phyloP scores from a whole-genome alignment of 2,329 filamentous ascomycete species.

The Diaporthe batatas region DNA sequence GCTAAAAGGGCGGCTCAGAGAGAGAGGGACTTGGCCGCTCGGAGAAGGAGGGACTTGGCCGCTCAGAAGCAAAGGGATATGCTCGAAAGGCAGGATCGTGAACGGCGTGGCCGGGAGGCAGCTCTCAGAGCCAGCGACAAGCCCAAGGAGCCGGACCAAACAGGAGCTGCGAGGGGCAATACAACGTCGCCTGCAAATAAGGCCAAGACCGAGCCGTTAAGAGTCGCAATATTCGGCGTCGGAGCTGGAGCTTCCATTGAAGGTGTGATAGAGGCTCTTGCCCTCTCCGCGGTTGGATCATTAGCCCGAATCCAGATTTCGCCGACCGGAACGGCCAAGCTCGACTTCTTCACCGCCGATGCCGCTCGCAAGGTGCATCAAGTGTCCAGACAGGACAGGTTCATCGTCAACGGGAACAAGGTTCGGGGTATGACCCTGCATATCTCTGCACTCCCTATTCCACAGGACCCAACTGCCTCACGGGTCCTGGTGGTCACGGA shows the following conservation, averaged over 20 bases:
- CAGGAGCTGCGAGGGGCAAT: neutral
- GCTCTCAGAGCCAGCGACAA: neutral
- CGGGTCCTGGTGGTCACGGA: neutral
- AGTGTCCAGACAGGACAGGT: neutral
- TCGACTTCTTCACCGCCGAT: slow-evolving; percentile 10
- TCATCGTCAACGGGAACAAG: slow-evolving; percentile 5
- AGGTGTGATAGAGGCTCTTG: neutral
- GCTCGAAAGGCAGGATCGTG: neutral
- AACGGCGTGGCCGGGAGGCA: slow-evolving; percentile 16
- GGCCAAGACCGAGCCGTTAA: neutral
- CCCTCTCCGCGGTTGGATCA: neutral
- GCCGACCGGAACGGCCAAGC: neutral
- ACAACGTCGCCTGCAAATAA: neutral
- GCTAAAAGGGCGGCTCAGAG: neutral
- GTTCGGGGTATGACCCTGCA: neutral
- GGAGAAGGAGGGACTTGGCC: neutral
- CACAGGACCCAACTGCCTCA: neutral
- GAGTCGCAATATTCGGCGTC: neutral
- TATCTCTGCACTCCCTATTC: neutral
- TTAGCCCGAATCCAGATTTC: neutral
- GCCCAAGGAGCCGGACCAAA: neutral
- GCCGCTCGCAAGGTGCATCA: neutral
- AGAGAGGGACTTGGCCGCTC: neutral
- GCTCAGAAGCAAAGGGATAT: neutral
- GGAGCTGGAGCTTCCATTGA: neutral